Conservation (phyloP, 768 basidiomycete genomes). For the Pleurotus citrinopileatus region DNA sequence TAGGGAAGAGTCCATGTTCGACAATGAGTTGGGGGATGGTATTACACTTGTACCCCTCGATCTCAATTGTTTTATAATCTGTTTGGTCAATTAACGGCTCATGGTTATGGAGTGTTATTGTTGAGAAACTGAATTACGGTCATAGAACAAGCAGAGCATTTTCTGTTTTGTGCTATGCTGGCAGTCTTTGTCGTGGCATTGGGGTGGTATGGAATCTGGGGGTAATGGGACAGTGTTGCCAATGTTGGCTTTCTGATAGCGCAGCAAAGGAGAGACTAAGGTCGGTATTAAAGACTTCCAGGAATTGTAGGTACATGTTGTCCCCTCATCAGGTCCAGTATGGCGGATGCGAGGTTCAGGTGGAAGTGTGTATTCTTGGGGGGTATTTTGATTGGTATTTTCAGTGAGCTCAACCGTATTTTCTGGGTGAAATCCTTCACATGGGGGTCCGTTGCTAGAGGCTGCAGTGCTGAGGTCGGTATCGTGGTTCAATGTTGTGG, state of each 20-base stretch:
- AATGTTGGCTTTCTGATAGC: background rate
- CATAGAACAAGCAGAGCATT: slow-evolving; percentile 5
- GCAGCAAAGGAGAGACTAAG: background rate
- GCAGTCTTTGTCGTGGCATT: background rate
- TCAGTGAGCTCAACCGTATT: no score
- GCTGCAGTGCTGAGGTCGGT: no score
- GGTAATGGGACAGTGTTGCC: background rate
- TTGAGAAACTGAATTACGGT: background rate
- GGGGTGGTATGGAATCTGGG: background rate
- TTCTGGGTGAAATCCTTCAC: no score
- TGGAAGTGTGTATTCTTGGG: background rate
- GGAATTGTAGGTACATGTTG: background rate
- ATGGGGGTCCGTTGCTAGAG: no score
- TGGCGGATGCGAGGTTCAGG: background rate
- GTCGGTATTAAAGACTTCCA: slow-evolving; percentile 1
- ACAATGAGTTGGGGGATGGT: slow-evolving; percentile 11
- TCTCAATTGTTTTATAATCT: slow-evolving; percentile 11
- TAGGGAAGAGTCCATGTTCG: slow-evolving; percentile 16
- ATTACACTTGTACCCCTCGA: slow-evolving; percentile 12
- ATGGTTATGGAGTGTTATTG: background rate
- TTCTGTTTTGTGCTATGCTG: background rate
- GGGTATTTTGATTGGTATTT: no score
- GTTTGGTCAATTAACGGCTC: no score
- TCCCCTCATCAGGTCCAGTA: background rate
- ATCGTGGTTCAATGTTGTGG: no score